Conservation (phyloP, 2,329 filamentous ascomycete genomes). For the Aciculosporium take region DNA sequence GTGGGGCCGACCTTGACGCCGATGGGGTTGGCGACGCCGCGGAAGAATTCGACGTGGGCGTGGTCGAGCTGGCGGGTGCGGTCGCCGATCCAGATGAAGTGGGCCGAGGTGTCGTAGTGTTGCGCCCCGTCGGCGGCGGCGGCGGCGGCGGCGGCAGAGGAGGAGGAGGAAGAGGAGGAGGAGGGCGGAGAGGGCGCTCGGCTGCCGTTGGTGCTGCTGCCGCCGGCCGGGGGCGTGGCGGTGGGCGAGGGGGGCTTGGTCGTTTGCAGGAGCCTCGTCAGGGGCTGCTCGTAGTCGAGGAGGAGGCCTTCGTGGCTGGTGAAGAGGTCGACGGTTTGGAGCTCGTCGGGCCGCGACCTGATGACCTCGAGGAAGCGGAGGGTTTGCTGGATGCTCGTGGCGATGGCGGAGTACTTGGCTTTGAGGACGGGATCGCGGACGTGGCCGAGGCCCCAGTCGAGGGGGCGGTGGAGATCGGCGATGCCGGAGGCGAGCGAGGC, state of each 20-base stretch:
- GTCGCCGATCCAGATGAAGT: constrained; percentile 98
- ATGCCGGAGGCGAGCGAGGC: constrained; percentile 74
- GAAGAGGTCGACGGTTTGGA: constrained; percentile 88
- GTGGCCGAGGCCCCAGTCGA: constrained; percentile 91
- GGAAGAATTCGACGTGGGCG: constrained; percentile 94
- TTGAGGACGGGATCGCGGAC: constrained; percentile 74
- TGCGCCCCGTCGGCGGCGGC: constrained; percentile 36
- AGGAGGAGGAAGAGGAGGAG: too few species aligned
- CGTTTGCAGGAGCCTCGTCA: constrained; percentile 63
- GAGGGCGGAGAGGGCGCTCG: constrained; percentile 30
- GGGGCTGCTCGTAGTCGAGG: constrained; percentile 81
- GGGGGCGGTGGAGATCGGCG: constrained; percentile 80
- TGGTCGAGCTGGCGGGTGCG: constrained; percentile 86
- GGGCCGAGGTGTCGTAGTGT: constrained; percentile 89
- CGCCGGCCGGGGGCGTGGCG: neutral
- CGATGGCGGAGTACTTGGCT: constrained; percentile 72
- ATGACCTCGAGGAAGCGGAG: constrained; percentile 90
- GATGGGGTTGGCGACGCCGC: constrained; percentile 88
- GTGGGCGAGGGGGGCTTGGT: constrained; percentile 17
- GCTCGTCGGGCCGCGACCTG: constrained; percentile 67
- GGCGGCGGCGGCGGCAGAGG: too few species aligned
- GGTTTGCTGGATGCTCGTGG: constrained; percentile 75
- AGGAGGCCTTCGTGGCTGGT: constrained; percentile 91
- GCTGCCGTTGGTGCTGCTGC: constrained; percentile 4
- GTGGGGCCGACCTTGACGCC: constrained; percentile 91